Base-by-base conservation (phyloP, 495 filamentous ascomycete species). In the Tuber brumale region DNA sequence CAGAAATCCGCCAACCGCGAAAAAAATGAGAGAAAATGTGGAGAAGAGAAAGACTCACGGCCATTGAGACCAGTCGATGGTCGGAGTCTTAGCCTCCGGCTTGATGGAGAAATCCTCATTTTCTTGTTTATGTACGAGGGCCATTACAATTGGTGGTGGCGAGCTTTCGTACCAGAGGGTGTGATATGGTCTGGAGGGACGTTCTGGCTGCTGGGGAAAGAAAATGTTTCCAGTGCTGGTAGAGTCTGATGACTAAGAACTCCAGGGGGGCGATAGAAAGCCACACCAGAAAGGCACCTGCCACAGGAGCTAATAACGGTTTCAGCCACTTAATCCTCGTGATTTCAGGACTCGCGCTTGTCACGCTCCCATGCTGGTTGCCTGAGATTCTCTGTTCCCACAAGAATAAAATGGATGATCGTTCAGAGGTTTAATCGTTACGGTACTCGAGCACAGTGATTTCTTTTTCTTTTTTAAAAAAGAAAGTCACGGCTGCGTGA, bases 81-180 rank as follows among this genome's bases (percentile, higher is more conserved):
- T 85, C 69, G 93, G 92, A 76, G 89, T 88, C 75, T 87, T 86
- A 80, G 89, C 88, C 86, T 94, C 89, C 69, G 95, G 94, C 89
- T 97, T 97, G 85, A 97, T 97, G 83, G 87, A 86, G 85, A 92
- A 92, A 77, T 96, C 91, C 83, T 88, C 88, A 77, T 89, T 89
- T 82, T 88, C 88, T 81, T 89, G 89, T 82, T 90, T 89, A 78
- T 87, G 88, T 78, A 86, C 82, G 76, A 85, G 83, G 77, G 89
- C 88, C 85, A 92, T 89, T 75, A 88, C 74, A 77, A 74, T 72
- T 75, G 70, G 41, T 27, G 69, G 39, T n/a, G 76, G 76, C 72
- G 42, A 75, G 72, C 41, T 57, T 75, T 77, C 76, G 72, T 21
- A 69, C 39, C 72, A 57, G 76, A 77, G 74, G 72, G 66, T 69